phyloP scores from a whole-genome alignment of 805 yeast species.

The Brettanomyces naardenensis region DNA sequence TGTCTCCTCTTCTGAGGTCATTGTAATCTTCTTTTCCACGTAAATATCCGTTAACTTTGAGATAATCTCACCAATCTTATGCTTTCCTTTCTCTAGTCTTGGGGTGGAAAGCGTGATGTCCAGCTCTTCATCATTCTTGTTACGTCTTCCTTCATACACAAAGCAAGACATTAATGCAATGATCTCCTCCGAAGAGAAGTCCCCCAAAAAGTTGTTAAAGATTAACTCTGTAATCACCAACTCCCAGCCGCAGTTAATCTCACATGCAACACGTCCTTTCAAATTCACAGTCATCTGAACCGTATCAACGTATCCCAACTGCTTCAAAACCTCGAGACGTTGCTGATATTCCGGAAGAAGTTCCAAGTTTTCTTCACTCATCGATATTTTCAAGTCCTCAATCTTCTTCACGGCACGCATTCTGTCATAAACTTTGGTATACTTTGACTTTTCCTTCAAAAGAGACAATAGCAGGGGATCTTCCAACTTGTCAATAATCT shows the following conservation, averaged over 20 bases:
- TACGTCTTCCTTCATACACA: conserved; percentile 78
- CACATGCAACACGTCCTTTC: conserved; percentile 88
- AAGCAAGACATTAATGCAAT: conserved; percentile 91
- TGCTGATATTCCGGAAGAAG: conserved; percentile 91
- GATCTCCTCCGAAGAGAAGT: conserved; percentile 91
- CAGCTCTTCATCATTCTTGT: conserved; percentile 40
- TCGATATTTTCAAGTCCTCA: conserved; percentile 44
- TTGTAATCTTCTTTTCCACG: conserved; percentile 57
- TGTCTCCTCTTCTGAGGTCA: conserved; percentile 79
- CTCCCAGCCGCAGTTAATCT: conserved; percentile 87
- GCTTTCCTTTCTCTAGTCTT: conserved; percentile 64
- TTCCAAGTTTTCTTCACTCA: conserved; percentile 84
- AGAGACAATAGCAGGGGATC: conserved; percentile 12
- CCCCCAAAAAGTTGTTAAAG: conserved; percentile 85
- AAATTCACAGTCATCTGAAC: conserved; percentile 62
- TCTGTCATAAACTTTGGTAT: conserved; percentile 33
- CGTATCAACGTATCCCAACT: conserved; percentile 74
- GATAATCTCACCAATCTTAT: conserved; percentile 64
- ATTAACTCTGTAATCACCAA: conserved; percentile 81
- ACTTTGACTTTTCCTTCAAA: conserved; percentile 8
- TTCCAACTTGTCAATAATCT: conserved; percentile 21
- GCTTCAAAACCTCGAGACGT: conserved; percentile 67
- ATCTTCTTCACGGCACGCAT: conserved; percentile 42
- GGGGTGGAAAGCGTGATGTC: conserved; percentile 47
- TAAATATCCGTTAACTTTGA: conserved; percentile 53